phyloP scores from a whole-genome alignment of 2,329 filamentous ascomycete species.

The Aspergillus caelatus region DNA sequence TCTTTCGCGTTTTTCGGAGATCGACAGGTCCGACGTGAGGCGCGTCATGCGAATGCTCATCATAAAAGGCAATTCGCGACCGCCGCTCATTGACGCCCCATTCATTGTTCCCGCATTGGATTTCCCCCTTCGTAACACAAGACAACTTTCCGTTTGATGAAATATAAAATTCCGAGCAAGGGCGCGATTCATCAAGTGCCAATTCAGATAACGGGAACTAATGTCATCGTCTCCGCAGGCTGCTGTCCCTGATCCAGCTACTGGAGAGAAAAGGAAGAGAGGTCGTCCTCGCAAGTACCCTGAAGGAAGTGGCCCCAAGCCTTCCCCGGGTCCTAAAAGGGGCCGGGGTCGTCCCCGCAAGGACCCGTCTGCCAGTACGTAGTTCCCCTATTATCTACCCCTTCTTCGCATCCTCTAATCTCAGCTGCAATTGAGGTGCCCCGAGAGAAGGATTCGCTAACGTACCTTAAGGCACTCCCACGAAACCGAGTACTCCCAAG shows the following conservation, averaged over 20 bases:
- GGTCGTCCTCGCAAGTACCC: slow-evolving; percentile 39
- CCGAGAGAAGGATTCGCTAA: slow-evolving; percentile 2
- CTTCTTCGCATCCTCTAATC: neutral
- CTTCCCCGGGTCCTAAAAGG: slow-evolving; percentile 33
- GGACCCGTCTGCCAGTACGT: slow-evolving; percentile 21
- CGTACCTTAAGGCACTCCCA: slow-evolving; percentile 13
- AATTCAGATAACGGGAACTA: slow-evolving; percentile 8
- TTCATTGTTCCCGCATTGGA: slow-evolving; percentile 11
- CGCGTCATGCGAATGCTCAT: slow-evolving; percentile 12
- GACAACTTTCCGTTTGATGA: neutral
- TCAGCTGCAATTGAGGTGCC: neutral
- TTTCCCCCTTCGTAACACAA: slow-evolving; percentile 9
- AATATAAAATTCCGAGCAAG: neutral
- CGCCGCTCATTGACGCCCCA: slow-evolving; percentile 11
- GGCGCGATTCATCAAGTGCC: neutral
- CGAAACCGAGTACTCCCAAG: slow-evolving; percentile 22
- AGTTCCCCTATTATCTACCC: neutral
- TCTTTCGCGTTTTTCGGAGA: slow-evolving; percentile 5
- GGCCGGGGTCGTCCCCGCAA: slow-evolving; percentile 38
- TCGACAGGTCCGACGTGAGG: slow-evolving; percentile 12
- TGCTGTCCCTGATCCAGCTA: slow-evolving; percentile 21
- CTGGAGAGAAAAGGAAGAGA: slow-evolving; percentile 35
- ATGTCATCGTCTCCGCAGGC: slow-evolving; percentile 14
- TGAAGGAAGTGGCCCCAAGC: slow-evolving; percentile 25
- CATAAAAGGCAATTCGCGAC: slow-evolving; percentile 12